Percentiles rank a stretch among this genome's conserved stretches.
Conservation (phyloP, 225 moss, liverwort and hornwort species). For the Physcomitrium patens region DNA sequence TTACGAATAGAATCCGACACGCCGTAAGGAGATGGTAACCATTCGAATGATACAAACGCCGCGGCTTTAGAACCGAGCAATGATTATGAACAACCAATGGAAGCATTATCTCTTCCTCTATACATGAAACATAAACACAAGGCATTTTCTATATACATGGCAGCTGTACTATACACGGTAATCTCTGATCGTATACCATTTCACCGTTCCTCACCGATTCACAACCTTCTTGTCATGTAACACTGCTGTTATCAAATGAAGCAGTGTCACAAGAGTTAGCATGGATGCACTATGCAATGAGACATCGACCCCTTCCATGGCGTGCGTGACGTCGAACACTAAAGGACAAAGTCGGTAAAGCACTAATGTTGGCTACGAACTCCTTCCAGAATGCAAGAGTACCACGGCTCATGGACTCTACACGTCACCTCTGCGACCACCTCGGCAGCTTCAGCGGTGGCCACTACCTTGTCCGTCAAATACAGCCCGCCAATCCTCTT, state of each 20-base stretch:
- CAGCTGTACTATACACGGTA: slow-evolving; percentile 27
- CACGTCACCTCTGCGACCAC: slow-evolving; percentile 70
- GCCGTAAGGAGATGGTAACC: slow-evolving; percentile 25
- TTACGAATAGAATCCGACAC: slow-evolving; percentile 25
- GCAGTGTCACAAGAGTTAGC: slow-evolving; percentile 26
- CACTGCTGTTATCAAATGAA: background rate
- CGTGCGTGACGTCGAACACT: background rate
- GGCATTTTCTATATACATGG: slow-evolving; percentile 12
- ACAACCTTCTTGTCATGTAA: slow-evolving; percentile 29
- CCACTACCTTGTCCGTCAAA: slow-evolving; percentile 76
- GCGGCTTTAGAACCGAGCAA: slow-evolving; percentile 38
- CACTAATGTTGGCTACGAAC: slow-evolving; percentile 9
- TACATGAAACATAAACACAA: slow-evolving; percentile 27
- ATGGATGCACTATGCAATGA: slow-evolving; percentile 13
- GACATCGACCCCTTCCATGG: slow-evolving; percentile 20
- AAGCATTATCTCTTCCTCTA: slow-evolving; percentile 16
- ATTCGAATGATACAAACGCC: slow-evolving; percentile 23
- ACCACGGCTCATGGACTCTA: slow-evolving; percentile 90
- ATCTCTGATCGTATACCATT: slow-evolving; percentile 20
- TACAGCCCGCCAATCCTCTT: slow-evolving; percentile 87
- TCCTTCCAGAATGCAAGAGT: slow-evolving; percentile 61
- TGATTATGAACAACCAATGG: slow-evolving; percentile 38
- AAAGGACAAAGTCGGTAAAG: slow-evolving; percentile 1
- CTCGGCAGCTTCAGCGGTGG: slow-evolving; percentile 64
- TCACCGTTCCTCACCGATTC: slow-evolving; percentile 21